These are phyloP conservation scores for Aspergillus tanneri DNA, from an alignment of 2,329 filamentous ascomycete species.

Conservation along the genomic window DNA sequence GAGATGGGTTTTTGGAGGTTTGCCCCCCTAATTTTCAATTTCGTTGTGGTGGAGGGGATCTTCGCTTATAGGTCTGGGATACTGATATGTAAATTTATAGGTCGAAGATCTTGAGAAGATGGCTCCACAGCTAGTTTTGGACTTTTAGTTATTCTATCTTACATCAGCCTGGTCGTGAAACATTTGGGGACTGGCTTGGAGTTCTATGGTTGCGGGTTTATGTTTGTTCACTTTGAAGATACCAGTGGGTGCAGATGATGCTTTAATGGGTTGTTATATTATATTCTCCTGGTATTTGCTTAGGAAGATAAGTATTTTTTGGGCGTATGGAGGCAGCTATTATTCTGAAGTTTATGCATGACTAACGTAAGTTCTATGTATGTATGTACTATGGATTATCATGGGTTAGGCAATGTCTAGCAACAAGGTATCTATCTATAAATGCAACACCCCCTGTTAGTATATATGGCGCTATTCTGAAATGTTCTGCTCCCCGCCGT, in stretches of 20 bases:
- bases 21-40: slow-evolving; percentile 30
- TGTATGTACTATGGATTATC: slow-evolving; percentile 3
- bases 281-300: too few species aligned
- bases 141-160: slow-evolving; percentile 67
- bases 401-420: neutral
- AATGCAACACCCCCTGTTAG: neutral
- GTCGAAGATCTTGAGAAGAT: slow-evolving; percentile 89
- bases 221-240: slow-evolving; percentile 21
- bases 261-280: neutral
- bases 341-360: neutral
- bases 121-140: slow-evolving; percentile 78
- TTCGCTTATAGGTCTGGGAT: slow-evolving; percentile 7
- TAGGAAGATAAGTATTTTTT: neutral
- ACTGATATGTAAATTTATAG: slow-evolving; percentile 42
- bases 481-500: neutral
- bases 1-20: slow-evolving; percentile 70
- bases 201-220: slow-evolving; percentile 4
- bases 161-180: neutral
- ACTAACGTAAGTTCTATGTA: slow-evolving; percentile 5
- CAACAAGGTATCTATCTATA: neutral
- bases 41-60: neutral
- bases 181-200: neutral
- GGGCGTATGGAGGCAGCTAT: neutral
- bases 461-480: slow-evolving; percentile 2
- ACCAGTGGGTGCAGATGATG: slow-evolving; percentile 17